Evolutionary conservation across 257 asterid genomes (phyloP), one percentile per base, ranked within the genome.

Genomic region (Solanum sitiens): DNA sequence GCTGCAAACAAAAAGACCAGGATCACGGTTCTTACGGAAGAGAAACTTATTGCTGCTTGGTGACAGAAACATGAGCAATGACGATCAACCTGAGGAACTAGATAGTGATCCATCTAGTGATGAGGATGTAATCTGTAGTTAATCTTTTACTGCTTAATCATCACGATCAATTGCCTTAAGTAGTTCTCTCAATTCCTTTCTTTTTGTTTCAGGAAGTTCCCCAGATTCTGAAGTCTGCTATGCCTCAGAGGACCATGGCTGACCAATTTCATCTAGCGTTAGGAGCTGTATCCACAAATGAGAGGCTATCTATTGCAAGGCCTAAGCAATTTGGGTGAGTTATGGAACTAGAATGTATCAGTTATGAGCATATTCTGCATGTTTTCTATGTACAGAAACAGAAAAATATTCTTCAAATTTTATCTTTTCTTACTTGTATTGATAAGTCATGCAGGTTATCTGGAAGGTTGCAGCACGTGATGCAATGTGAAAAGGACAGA

Each of bases 211-310:
- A 94, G 99, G 95, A 89, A 90, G 91, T 67, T 86, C 93, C 87
- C 83, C 91, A 82, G 88, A 83, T 42, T 61, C 50, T 80, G 53
- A 91, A 91, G 88, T 68, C 92, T 50, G 86, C 70, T 83, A 75
- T 88, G 72, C 91, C 93, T 61, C 87, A 86, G 88, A 93, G 87
- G 89, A 93, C 95, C 53, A 93, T 96, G 94, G 95, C 92, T n/a
- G 96, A 95, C 91, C 95, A 91, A 89, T 94, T 96, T 90, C 96
- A 94, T 86, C 95, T 93, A 87, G 98, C 94, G 89, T 90, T 95
- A 87, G 95, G 93, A 90, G 89, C 90, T 32, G 91, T 87, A 16
- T 74, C 94, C 56, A 73, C 42, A 25, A 88, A 86, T 30, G 93
- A 91, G 73, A 83, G 85, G 59, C 89, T 91, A 53, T 87, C 86